Conservation (phyloP, 257 asterid species). For the Dorcoceras hygrometricum region DNA sequence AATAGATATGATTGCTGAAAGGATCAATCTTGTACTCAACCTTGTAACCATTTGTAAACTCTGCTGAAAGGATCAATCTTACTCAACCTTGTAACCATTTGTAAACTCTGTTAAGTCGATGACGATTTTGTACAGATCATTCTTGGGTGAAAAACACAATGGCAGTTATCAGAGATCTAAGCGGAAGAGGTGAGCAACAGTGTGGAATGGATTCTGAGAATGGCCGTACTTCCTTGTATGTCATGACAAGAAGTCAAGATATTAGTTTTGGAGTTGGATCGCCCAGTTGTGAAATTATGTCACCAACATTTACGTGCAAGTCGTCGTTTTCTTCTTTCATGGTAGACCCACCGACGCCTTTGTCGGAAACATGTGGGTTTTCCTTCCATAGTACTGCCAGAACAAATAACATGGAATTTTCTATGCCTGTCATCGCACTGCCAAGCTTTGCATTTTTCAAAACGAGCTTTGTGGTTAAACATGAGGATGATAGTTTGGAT, state of each 20-base stretch:
- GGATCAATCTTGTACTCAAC: neutral
- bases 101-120: neutral
- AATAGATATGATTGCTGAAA: neutral
- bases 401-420: slow-evolving; percentile 36
- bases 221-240: slow-evolving; percentile 24
- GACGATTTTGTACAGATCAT: slow-evolving; percentile 41
- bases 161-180: slow-evolving; percentile 22
- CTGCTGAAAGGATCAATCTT: too few species aligned
- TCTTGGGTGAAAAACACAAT: slow-evolving; percentile 44
- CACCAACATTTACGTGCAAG: slow-evolving; percentile 37
- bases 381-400: slow-evolving; percentile 48
- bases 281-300: slow-evolving; percentile 34
- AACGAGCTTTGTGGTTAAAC: slow-evolving; percentile 32
- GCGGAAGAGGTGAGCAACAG: slow-evolving; percentile 23
- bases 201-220: slow-evolving; percentile 24
- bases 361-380: slow-evolving; percentile 42
- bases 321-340: slow-evolving; percentile 59
- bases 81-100: neutral
- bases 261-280: slow-evolving; percentile 57
- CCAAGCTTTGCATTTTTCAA: slow-evolving; percentile 69
- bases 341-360: slow-evolving; percentile 28
- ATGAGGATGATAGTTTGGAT: slow-evolving; percentile 35
- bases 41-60: neutral
- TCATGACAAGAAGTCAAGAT: slow-evolving; percentile 50
- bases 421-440: slow-evolving; percentile 44